Evolutionary conservation across 176 grass and related monocot genomes (phyloP), one percentile per base, ranked within the genome.

Genomic region (Thalia dealbata): DNA sequence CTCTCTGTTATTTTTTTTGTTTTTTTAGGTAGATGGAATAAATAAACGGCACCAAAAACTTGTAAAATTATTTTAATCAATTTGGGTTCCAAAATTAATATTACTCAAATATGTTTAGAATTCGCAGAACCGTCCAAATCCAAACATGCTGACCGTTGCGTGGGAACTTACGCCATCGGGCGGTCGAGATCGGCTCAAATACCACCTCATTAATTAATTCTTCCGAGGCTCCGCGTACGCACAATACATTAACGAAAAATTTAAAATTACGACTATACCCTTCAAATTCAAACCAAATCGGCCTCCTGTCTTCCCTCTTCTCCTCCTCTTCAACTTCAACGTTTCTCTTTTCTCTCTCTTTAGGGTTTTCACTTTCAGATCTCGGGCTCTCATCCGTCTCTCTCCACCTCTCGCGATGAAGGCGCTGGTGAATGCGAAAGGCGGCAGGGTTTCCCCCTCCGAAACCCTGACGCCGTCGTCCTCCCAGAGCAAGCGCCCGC

Each of bases 391-490:
- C 22, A 30, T 25, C 50, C 41, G 63, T 52, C 75, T 67, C 19
- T 41, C 43, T 68, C 64, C 10, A 28, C 21, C 50, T 61, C 76
- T 59, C 38, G 61, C 41, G 67, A 79, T 79, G 77, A 79, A 79
- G 77, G 54, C 77, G 28, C 18, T 71, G 21, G 67, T 52, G 51
- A 68, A 71, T 30, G 13, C 67, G 54, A 71, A 38, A 23, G 67
- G 67, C 23, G 77, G 52, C 61, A 79, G 54, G 67, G 67, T 55
- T 71, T 6, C 77, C 30, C 19, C 75, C 10, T 55, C 48, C 63
- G 77, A 79, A 71, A 60, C 67, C 67, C 52, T 71, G 1, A 71
- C 54, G 3, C 67, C 77, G 24, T 77, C 77, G 24, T 77, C 75
- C 0, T 77, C 75, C 27, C 77, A 71, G 52, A 79, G 71, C 52